Conservation (phyloP, 2,329 filamentous ascomycete species). For the Epichloe elymi region DNA sequence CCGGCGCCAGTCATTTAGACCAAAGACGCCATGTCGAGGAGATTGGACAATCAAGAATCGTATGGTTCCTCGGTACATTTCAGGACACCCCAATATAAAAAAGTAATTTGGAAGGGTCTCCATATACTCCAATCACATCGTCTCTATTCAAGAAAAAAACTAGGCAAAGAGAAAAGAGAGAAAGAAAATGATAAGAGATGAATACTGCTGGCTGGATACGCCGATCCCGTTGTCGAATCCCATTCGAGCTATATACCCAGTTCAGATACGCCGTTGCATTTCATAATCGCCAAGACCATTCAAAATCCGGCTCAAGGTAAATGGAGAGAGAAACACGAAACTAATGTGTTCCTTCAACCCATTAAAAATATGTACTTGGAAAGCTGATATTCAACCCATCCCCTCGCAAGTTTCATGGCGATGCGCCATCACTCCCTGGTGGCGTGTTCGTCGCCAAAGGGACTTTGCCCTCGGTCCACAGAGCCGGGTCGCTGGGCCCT, state of each 20-base stretch:
- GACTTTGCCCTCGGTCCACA: slow-evolving; percentile 27
- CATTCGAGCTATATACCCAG: slow-evolving; percentile 1
- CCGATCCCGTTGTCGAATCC: slow-evolving; percentile 1
- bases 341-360: neutral
- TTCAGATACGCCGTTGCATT: slow-evolving; percentile 2
- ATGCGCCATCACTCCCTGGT: slow-evolving; percentile 30
- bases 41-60: too few relatives aligned
- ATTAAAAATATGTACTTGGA: slow-evolving; percentile 2
- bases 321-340: neutral
- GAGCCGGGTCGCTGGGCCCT: slow-evolving; percentile 13
- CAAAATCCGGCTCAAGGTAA: neutral
- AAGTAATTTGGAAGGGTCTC: too few relatives aligned
- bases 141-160: slow-evolving; percentile 2
- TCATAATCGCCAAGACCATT: slow-evolving; percentile 2
- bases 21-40: too few relatives aligned
- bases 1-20: too few relatives aligned
- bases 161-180: neutral
- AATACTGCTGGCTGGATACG: slow-evolving; percentile 2
- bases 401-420: neutral
- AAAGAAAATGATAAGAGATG: slow-evolving; percentile 1
- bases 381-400: neutral
- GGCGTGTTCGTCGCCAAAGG: slow-evolving; percentile 46
- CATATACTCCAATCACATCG: neutral
- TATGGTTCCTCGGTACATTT: too few relatives aligned
- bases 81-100: too few relatives aligned